These are phyloP conservation scores for Ustilago sp. DNA, from an alignment of 1,284 basidiomycete species.

Conservation along the genomic window DNA sequence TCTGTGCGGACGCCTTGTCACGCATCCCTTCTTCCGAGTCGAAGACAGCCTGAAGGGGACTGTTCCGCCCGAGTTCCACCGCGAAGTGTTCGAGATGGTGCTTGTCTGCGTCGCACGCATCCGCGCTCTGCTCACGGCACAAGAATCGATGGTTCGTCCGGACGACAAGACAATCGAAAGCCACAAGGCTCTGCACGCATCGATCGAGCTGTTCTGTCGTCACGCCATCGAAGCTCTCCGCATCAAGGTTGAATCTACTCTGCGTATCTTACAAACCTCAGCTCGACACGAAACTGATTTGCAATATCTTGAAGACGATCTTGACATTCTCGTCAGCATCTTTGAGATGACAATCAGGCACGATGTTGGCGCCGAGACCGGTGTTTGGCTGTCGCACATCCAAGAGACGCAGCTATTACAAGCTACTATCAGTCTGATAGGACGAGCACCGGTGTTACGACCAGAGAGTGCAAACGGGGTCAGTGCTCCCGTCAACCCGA, in stretches of 20 bases:
- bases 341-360: constrained; percentile 80
- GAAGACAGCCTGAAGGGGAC: constrained; percentile 79
- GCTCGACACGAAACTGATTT: constrained; percentile 74
- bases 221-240: constrained; percentile 76
- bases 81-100: constrained; percentile 52
- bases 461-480: constrained; percentile 23
- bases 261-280: constrained; percentile 71
- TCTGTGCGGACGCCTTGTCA: constrained; percentile 77
- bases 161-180: constrained; percentile 44
- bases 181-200: constrained; percentile 77
- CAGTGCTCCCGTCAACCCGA: constrained; percentile 24
- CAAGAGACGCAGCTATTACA: constrained; percentile 85
- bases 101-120: constrained; percentile 42
- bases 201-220: constrained; percentile 80
- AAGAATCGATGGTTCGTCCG: constrained; percentile 19
- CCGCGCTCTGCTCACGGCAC: constrained; percentile 24
- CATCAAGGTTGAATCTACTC: constrained; percentile 76
- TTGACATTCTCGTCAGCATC: constrained; percentile 82
- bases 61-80: constrained; percentile 80
- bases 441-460: constrained; percentile 71
- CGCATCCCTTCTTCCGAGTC: constrained; percentile 81
- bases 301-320: constrained; percentile 76
- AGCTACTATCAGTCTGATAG: constrained; percentile 80
- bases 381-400: constrained; percentile 83
- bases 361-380: constrained; percentile 75